Base-by-base conservation (phyloP, 345 rosid species). In the Cochlearia excelsa region DNA sequence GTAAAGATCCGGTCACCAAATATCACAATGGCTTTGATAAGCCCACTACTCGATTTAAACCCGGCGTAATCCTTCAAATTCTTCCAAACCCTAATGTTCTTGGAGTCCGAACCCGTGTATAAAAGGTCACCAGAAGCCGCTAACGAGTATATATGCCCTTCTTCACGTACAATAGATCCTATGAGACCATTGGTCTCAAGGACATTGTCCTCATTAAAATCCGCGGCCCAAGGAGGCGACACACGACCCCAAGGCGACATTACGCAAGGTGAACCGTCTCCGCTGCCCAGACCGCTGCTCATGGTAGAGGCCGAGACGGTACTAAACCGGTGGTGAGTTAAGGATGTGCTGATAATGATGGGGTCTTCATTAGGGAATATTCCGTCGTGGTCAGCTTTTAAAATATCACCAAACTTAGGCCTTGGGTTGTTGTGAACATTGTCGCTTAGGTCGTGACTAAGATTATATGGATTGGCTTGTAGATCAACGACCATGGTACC, bases 61-160 rank as follows among this genome's bases (percentile, higher is more conserved):
- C 89, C 86, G 0, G 85, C 35, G 5, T 78, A 66, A 4, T 86
- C 87, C 67, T 78, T 70, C 65, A 83, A 43, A 42, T 81, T 77
- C 72, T 73, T 83, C 93, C 93, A 86, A 3, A 83, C 87, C 26
- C 89, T 80, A 27, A 86, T 80, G 78, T 86, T 86, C 75, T 77
- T 83, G 43, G 88, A 81, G 39, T 81, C 89, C 0, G 93, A 83
- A 0, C 93, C 93, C 2, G 93, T 86, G 64, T 81, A 86, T 2
- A 86, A 65, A 65, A 86, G 73, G 44, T 81, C 81, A 26, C 89
- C 84, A 0, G 52, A 67, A 9, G 93, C 75, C 1, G 93, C 84
- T 37, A 86, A 34, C 1, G 93, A 86, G 64, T 86, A 86, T 23
- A 86, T 65, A 33, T 86, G 87, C 1, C 93, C 93, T 73, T 80